These are phyloP conservation scores for Dissoconium aciculare DNA, from an alignment of 2,329 filamentous ascomycete genomes.

Conservation along the genomic window DNA sequence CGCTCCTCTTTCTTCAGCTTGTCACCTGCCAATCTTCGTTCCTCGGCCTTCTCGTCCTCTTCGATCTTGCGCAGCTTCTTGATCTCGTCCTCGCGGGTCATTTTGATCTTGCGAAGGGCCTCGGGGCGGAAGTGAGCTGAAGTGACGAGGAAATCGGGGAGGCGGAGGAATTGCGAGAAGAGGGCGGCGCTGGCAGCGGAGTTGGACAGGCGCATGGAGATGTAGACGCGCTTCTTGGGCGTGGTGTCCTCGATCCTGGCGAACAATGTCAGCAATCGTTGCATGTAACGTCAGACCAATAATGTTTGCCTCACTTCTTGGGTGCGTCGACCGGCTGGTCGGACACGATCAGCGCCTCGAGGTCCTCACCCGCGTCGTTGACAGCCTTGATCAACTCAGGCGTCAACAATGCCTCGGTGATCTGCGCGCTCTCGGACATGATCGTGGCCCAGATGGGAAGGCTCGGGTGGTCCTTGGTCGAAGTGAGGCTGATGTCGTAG, in stretches of 20 bases:
- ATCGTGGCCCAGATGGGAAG: slow-evolving; percentile 79
- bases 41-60: slow-evolving; percentile 55
- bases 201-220: slow-evolving; percentile 53
- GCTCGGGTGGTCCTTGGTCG: slow-evolving; percentile 83
- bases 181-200: slow-evolving; percentile 52
- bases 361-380: slow-evolving; percentile 58
- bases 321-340: slow-evolving; percentile 86
- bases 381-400: slow-evolving; percentile 73
- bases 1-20: slow-evolving; percentile 68
- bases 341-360: slow-evolving; percentile 77
- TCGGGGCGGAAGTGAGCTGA: slow-evolving; percentile 73
- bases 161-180: slow-evolving; percentile 61
- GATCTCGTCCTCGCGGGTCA: slow-evolving; percentile 64
- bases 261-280: slow-evolving; percentile 3
- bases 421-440: slow-evolving; percentile 94
- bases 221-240: slow-evolving; percentile 73
- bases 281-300: slow-evolving; percentile 1
- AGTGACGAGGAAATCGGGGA: slow-evolving; percentile 68
- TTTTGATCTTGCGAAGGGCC: slow-evolving; percentile 69
- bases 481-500: slow-evolving; percentile 85
- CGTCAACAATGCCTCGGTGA: slow-evolving; percentile 75
- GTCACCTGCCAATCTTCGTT: slow-evolving; percentile 38
- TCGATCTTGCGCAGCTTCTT: slow-evolving; percentile 63
- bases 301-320: slow-evolving; percentile 46
- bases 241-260: slow-evolving; percentile 63